These are phyloP conservation scores for Penicillium taxi DNA, from an alignment of 495 filamentous ascomycete genomes.

Conservation along the genomic window DNA sequence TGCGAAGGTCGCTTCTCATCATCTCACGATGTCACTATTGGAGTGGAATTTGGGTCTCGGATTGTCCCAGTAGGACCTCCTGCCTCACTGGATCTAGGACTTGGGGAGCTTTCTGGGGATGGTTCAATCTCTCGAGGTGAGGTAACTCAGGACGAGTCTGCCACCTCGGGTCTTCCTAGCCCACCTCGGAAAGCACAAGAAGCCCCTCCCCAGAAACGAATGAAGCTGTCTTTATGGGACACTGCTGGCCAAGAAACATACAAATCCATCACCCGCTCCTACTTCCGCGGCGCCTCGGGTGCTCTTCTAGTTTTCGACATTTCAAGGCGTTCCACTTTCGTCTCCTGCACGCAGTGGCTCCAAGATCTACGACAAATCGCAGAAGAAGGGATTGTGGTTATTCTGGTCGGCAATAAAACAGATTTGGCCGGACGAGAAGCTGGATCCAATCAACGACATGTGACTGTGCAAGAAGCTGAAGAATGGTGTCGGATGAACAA, in stretches of 20 bases:
- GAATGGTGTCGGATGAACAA: conserved; percentile 80
- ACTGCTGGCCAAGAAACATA: conserved; percentile 97
- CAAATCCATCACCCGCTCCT: conserved; percentile 88
- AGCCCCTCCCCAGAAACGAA: conserved; percentile 55
- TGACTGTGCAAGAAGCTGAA: conserved; percentile 70
- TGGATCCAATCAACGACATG: conserved; percentile 60
- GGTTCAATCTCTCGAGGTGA: conserved; percentile 7
- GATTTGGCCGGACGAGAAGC: conserved; percentile 56
- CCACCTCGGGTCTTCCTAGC: conserved; percentile 26
- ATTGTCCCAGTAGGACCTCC: conserved; percentile 90
- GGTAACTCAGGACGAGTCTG: conserved; percentile 12
- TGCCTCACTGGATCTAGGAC: conserved; percentile 34
- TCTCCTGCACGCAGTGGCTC: conserved; percentile 80
- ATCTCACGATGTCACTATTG: conserved; percentile 94
- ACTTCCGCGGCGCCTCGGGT: conserved; percentile 89
- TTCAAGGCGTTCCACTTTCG: conserved; percentile 73
- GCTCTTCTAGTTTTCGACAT: conserved; percentile 95
- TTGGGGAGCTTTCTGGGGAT: conserved; percentile 15
- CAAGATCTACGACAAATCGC: conserved; percentile 87
- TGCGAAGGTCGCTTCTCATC: conserved; percentile 94
- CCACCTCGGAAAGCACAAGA: conserved; percentile 30
- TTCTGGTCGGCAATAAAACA: conserved; percentile 90
- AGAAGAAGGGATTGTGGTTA: conserved; percentile 86
- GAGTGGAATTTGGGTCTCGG: conserved; percentile 92
- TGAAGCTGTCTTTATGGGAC: conserved; percentile 85